These are phyloP conservation scores for Zygosaccharomyces rouxii DNA, from an alignment of 805 yeast species.

Conservation along the genomic window DNA sequence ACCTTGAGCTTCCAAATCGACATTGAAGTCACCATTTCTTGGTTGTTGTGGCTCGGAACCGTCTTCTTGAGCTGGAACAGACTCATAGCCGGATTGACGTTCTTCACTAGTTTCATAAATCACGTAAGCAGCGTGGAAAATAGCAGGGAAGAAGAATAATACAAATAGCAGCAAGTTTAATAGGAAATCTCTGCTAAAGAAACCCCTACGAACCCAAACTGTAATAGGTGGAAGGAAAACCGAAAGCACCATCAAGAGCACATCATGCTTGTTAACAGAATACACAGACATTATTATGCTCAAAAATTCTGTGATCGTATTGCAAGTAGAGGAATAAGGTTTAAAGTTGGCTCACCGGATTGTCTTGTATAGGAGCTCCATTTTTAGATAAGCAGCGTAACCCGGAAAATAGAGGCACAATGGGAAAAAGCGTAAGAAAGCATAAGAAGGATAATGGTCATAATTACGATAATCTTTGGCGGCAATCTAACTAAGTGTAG, in stretches of 20 bases:
- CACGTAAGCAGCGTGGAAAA: slow-evolving; percentile 26
- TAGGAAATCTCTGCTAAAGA: slow-evolving; percentile 21
- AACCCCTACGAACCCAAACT: slow-evolving; percentile 23
- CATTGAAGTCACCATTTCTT: slow-evolving; percentile 16
- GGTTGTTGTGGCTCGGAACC: slow-evolving; percentile 10
- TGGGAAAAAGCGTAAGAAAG: no score
- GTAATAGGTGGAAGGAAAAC: slow-evolving; percentile 26
- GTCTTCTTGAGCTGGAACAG: slow-evolving; percentile 4
- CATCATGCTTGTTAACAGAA: slow-evolving; percentile 26
- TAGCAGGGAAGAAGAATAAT: slow-evolving; percentile 26
- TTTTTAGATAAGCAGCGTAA: no score
- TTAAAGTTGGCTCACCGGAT: no score
- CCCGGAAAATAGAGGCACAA: no score
- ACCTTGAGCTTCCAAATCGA: slow-evolving; percentile 18
- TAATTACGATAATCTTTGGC: no score
- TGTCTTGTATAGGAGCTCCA: no score
- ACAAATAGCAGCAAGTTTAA: slow-evolving; percentile 20
- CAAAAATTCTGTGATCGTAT: no score
- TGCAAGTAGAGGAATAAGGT: no score
- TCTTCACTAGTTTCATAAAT: slow-evolving; percentile 26
- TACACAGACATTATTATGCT: slow-evolving; percentile 4
- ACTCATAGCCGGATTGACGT: slow-evolving; percentile 12
- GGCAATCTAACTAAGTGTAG: no score
- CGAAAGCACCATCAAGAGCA: slow-evolving; percentile 18
- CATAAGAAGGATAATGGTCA: no score